Evolutionary conservation across 1,139 yeast species (phyloP).

Genomic region (Zhuliangozyma parablackwelliae): DNA sequence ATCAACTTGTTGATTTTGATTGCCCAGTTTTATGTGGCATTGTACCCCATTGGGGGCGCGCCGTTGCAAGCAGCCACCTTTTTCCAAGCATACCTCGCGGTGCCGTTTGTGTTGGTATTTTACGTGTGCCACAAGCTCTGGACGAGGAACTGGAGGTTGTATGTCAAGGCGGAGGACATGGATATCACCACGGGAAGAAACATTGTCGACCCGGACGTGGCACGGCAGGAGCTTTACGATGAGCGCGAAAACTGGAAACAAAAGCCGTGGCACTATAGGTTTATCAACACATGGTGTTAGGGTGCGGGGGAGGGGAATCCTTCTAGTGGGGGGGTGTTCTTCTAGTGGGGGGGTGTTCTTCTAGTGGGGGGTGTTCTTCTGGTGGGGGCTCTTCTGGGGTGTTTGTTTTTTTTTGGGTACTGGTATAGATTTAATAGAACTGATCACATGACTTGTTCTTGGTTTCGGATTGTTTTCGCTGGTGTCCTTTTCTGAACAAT

Average conservation of each 20-base stretch:
- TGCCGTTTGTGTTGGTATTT: slow-evolving; percentile 21
- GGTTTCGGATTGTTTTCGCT: no score
- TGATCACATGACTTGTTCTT: no score
- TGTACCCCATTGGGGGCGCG: slow-evolving; percentile 22
- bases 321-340: no score
- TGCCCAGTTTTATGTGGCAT: slow-evolving; percentile 30
- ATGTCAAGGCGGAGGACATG: slow-evolving; percentile 21
- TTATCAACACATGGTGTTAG: slow-evolving; percentile 21
- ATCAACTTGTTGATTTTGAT: slow-evolving; percentile 27
- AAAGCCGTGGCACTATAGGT: slow-evolving; percentile 14
- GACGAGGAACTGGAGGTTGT: slow-evolving; percentile 22
- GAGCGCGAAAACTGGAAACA: slow-evolving; percentile 9
- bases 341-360: no score
- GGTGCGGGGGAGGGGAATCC: neutral
- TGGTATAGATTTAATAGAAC: no score
- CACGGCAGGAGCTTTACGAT: slow-evolving; percentile 18
- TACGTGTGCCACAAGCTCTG: slow-evolving; percentile 25
- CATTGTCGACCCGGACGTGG: slow-evolving; percentile 21
- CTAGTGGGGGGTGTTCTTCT: no score
- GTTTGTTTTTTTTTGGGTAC: no score
- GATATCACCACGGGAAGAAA: slow-evolving; percentile 32
- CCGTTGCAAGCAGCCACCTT: slow-evolving; percentile 23
- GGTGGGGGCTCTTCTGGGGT: no score
- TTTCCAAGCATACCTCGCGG: slow-evolving; percentile 28
- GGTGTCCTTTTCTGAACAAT: neutral